Evolutionary conservation across 306 rosid genomes (phyloP).

Genomic region (Castanea sativa): DNA sequence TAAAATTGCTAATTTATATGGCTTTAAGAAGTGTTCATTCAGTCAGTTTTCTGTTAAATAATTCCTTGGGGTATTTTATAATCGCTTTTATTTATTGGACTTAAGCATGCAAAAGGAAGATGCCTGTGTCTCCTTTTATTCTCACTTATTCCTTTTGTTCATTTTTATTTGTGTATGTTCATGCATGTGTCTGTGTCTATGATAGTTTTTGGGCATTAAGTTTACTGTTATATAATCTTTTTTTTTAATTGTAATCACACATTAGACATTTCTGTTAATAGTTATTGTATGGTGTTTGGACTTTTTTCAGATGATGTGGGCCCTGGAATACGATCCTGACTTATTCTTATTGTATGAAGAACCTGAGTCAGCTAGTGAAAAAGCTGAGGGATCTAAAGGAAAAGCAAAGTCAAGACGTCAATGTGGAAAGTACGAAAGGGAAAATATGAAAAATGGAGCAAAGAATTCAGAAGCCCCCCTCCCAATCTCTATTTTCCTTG

Average conservation of each 20-base stretch:
- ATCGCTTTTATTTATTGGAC: neutral
- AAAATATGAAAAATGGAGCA: conserved; percentile 59
- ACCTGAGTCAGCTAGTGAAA: conserved; percentile 40
- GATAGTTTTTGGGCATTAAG: neutral
- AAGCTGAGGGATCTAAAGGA: conserved; percentile 52
- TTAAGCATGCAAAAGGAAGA: neutral
- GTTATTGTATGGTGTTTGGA: conserved; percentile 11
- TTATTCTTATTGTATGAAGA: conserved; percentile 69
- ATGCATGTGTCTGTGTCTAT: neutral
- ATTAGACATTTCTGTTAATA: neutral
- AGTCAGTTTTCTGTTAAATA: no score
- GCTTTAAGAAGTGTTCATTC: no score
- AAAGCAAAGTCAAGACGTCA: conserved; percentile 73
- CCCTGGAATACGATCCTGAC: conserved; percentile 88
- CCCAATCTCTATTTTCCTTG: conserved; percentile 93
- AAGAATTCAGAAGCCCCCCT: conserved; percentile 75
- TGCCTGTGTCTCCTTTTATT: neutral
- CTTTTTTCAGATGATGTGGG: conserved; percentile 97
- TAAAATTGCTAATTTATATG: no score
- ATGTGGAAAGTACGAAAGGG: conserved; percentile 87
- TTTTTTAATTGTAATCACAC: neutral
- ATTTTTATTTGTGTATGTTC: neutral
- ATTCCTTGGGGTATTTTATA: neutral
- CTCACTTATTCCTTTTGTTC: neutral
- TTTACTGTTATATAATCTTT: neutral